phyloP scores from a whole-genome alignment of 441 rosid genomes.

The Raphanus hybrid region DNA sequence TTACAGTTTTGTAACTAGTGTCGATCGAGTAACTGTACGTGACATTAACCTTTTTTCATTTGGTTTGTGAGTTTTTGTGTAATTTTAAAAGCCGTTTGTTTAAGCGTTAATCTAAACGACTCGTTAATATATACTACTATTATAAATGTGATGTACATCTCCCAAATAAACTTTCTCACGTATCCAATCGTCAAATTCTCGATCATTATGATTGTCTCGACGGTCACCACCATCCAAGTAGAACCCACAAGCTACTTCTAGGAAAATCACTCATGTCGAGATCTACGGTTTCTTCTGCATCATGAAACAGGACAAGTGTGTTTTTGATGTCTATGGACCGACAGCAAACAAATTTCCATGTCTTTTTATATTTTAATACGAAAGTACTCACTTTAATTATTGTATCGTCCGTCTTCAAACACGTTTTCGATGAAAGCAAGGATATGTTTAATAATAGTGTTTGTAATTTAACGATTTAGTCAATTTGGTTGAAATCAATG shows the following conservation, averaged over 20 bases:
- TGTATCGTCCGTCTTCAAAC: background rate
- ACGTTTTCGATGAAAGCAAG: background rate
- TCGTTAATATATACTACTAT: too few relatives aligned
- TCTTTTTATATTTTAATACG: background rate
- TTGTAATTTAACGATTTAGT: background rate
- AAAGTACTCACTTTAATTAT: background rate
- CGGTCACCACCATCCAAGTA: background rate
- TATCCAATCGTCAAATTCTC: background rate
- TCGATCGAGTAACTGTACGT: too few relatives aligned
- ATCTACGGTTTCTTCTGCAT: background rate
- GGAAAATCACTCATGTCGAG: conserved; percentile 3
- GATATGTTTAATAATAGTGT: background rate
- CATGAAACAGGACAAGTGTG: background rate
- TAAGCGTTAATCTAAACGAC: background rate
- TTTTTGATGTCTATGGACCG: background rate
- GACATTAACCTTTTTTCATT: too few relatives aligned
- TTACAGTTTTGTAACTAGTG: too few relatives aligned
- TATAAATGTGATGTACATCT: too few relatives aligned
- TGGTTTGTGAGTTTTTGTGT: too few relatives aligned
- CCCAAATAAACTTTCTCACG: background rate
- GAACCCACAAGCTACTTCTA: conserved; percentile 11
- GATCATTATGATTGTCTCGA: background rate
- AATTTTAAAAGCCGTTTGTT: background rate
- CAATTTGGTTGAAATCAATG: background rate
- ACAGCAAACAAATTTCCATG: background rate